Conservation (phyloP, 129 eudicot genomes). For the Helichrysum umbraculigerum region DNA sequence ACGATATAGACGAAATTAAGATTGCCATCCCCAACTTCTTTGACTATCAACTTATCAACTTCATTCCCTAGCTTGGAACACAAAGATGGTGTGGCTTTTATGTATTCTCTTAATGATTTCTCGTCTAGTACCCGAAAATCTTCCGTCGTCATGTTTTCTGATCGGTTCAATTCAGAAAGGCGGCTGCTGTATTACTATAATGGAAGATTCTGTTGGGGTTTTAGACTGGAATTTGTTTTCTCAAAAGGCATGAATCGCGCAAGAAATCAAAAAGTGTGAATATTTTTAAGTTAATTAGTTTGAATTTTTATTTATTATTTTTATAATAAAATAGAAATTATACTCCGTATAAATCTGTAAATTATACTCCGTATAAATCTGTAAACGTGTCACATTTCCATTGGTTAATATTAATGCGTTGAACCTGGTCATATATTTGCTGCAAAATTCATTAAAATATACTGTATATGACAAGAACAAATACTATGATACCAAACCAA, state of each 20-base stretch:
- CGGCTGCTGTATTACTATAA: too few species aligned
- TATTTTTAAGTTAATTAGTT: too few species aligned
- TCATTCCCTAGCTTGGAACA: constrained; percentile 58
- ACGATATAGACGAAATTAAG: constrained; percentile 93
- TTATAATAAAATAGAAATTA: not conserved
- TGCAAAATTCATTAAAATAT: too few species aligned
- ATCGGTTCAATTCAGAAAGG: not conserved
- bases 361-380: too few species aligned
- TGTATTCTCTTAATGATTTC: constrained; percentile 65
- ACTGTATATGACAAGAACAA: too few species aligned
- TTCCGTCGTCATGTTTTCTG: constrained; percentile 41
- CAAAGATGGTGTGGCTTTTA: constrained; percentile 78
- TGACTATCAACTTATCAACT: constrained; percentile 50
- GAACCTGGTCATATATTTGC: constrained; percentile 18
- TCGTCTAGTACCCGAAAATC: constrained; percentile 67
- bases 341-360: not conserved
- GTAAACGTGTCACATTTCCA: not conserved
- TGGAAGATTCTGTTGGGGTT: too few species aligned
- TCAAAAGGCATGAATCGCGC: too few species aligned
- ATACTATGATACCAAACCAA: too few species aligned
- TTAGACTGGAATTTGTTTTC: too few species aligned
- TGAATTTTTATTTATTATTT: too few species aligned
- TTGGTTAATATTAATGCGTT: not conserved
- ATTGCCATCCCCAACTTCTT: constrained; percentile 96
- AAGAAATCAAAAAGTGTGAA: too few species aligned